Percentiles rank a stretch among this genome's conserved stretches.
Conservation (phyloP, 176 grass and related monocot genomes). For the Oryza brachyantha region DNA sequence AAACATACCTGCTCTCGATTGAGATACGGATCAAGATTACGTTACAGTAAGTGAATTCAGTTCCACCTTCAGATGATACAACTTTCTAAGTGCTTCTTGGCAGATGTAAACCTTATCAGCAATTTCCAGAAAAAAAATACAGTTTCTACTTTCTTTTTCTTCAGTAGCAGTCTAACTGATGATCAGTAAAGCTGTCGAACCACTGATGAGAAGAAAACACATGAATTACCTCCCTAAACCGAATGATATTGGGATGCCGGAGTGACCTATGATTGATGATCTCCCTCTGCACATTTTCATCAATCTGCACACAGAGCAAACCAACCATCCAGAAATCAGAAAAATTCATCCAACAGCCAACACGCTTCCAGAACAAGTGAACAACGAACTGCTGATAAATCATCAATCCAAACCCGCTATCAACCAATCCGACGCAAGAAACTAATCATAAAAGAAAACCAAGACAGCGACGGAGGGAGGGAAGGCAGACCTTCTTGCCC, state of each 20-base stretch:
- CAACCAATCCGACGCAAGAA: neutral
- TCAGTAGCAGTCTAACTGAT: neutral
- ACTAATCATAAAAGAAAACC: neutral
- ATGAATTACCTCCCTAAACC: slow-evolving; percentile 79
- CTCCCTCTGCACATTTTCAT: slow-evolving; percentile 96
- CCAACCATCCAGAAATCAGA: neutral
- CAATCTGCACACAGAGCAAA: slow-evolving; percentile 54
- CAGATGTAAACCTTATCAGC: neutral
- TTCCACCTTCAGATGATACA: neutral
- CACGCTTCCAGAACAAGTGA: neutral
- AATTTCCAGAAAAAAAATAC: neutral
- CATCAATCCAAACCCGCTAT: neutral
- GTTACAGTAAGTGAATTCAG: neutral
- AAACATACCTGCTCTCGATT: slow-evolving; percentile 52
- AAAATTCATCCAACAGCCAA: neutral
- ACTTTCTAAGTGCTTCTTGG: neutral
- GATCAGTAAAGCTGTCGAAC: neutral
- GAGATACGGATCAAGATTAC: neutral
- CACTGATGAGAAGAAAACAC: neutral
- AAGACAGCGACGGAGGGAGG: neutral
- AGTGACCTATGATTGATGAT: slow-evolving; percentile 92
- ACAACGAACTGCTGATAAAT: neutral
- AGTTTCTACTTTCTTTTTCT: neutral
- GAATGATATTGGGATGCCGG: slow-evolving; percentile 84
- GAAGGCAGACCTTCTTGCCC: slow-evolving; percentile 92